Base-by-base conservation (phyloP, 78 protist genomes). In the Monosiga brevicollis region DNA sequence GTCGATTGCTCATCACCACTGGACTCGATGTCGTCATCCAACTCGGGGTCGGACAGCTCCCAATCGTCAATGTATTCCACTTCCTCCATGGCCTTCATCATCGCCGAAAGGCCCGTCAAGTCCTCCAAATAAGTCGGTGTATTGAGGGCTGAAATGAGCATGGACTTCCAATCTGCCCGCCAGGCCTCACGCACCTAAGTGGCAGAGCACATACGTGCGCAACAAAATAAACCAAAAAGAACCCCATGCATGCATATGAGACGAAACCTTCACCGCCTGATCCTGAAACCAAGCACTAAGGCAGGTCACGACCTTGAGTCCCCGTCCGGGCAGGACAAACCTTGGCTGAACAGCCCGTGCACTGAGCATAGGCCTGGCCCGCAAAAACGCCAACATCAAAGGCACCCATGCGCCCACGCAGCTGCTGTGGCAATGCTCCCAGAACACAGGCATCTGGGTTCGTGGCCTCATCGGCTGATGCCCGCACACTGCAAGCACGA, bases 291-390 rank as follows among this genome's bases (percentile, higher is more conserved):
- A 20, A 25, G 35, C 24, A 9, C 74, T 32, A 70, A 10, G 15
- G 9, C n/a, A n/a, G n/a, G n/a, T n/a, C n/a, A n/a, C n/a, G n/a
- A n/a, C n/a, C n/a, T n/a, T n/a, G n/a, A n/a, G n/a, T n/a, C n/a
- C n/a, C n/a, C n/a, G n/a, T n/a, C n/a, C n/a, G n/a, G n/a, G n/a
- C n/a, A 72, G 40, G 1, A 10, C 78, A 11, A 2, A 93, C 92
- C 15, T 32, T 62, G 0, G 55, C 42, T 11, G 97, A 94, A 86
- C 99, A 97, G 23, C 96, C 99, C 0, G 95, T 92, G 84, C 99
- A 97, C 39, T 85, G 32, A 43, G 82, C 84, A 73, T 77, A 96
- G 1, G 94, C 85, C 20, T 73, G 41, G 42, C 94, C 91, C 20
- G 10, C 39, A 25, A 93, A 62, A 23, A 89, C 43, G 26, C 78